Evolutionary conservation across 352 stramenopile species (phyloP).

Genomic region (Globisporangium cederbergense): DNA sequence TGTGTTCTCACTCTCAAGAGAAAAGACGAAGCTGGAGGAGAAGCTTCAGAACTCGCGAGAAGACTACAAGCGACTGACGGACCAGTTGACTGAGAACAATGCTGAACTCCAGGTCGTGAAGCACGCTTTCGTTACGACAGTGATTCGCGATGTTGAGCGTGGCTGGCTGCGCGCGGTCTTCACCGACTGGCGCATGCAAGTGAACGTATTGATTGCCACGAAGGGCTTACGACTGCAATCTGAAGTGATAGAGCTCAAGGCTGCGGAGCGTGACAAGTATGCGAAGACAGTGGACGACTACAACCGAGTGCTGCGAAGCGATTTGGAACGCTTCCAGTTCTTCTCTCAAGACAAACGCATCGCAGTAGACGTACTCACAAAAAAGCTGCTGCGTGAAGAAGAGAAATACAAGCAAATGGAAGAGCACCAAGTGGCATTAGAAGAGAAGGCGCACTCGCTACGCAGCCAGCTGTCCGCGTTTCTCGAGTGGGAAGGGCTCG

Average conservation of each 20-base stretch:
- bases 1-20: conserved; percentile 60
- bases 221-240: conserved; percentile 51
- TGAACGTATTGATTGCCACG: conserved; percentile 27
- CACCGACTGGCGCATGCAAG: conserved; percentile 38
- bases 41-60: conserved; percentile 36
- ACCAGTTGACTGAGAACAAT: conserved; percentile 40
- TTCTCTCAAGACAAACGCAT: conserved; percentile 78
- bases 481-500: conserved; percentile 49
- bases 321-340: conserved; percentile 76
- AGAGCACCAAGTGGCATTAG: conserved; percentile 47
- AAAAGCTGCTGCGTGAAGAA: conserved; percentile 72
- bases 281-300: conserved; percentile 67
- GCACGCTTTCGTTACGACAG: conserved; percentile 50
- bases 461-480: conserved; percentile 46
- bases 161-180: conserved; percentile 43
- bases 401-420: conserved; percentile 57
- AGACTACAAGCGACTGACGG: conserved; percentile 29
- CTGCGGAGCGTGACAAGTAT: conserved; percentile 58
- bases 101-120: conserved; percentile 71
- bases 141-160: conserved; percentile 48
- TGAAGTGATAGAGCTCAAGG: conserved; percentile 50
- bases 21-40: conserved; percentile 60
- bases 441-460: conserved; percentile 41
- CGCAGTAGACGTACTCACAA: conserved; percentile 69
- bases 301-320: conserved; percentile 62